Conservation (phyloP, 805 yeast species). For the Myxozyma neotropica region DNA sequence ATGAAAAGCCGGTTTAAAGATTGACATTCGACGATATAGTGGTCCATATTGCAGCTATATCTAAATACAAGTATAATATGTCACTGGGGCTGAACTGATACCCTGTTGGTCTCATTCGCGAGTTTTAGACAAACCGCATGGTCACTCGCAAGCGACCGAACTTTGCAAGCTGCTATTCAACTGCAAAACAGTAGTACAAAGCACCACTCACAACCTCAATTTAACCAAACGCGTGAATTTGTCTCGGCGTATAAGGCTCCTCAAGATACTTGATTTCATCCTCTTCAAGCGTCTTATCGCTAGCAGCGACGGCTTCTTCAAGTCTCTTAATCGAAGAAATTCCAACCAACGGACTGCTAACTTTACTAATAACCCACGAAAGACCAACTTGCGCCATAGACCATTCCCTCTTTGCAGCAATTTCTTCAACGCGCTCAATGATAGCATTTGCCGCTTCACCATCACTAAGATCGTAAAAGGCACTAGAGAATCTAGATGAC, state of each 20-base stretch:
- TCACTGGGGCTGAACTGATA: no score
- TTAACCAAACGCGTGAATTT: neutral
- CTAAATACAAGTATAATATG: no score
- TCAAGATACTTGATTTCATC: slow-evolving; percentile 41
- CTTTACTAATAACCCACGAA: slow-evolving; percentile 58
- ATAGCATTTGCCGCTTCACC: slow-evolving; percentile 36
- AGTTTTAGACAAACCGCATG: no score
- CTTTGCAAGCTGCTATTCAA: no score
- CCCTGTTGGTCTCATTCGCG: no score
- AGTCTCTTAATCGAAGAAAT: slow-evolving; percentile 52
- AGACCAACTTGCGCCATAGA: slow-evolving; percentile 57
- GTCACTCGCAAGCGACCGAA: no score
- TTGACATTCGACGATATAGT: no score
- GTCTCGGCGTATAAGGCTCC: slow-evolving; percentile 36
- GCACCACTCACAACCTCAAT: neutral
- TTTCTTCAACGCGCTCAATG: slow-evolving; percentile 50
- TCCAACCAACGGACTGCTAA: slow-evolving; percentile 59
- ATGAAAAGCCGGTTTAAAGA: no score
- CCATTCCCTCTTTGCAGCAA: slow-evolving; percentile 51
- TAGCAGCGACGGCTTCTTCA: slow-evolving; percentile 53
- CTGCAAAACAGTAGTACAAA: no score
- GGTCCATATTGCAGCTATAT: no score
- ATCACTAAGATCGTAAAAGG: neutral
- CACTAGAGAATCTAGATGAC: no score
- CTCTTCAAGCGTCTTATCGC: slow-evolving; percentile 48